These are phyloP conservation scores for Claviceps maximensis DNA, from an alignment of 2,329 filamentous ascomycete genomes.

Conservation along the genomic window DNA sequence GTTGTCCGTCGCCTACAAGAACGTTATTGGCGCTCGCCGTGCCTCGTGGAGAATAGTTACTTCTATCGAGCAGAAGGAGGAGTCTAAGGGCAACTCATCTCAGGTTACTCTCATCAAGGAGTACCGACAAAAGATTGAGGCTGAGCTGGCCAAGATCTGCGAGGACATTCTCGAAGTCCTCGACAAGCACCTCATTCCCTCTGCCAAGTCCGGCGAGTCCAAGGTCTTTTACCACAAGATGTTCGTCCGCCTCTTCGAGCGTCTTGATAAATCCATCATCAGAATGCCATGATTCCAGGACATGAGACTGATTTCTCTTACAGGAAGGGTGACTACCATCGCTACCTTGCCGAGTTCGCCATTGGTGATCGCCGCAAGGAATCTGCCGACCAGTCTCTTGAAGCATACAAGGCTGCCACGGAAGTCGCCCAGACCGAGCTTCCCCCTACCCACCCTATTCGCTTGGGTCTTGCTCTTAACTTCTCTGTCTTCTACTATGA, in stretches of 20 bases:
- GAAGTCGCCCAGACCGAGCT: slow-evolving; percentile 97
- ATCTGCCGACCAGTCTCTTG: slow-evolving; percentile 84
- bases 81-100: slow-evolving; percentile 91
- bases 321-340: slow-evolving; percentile 99
- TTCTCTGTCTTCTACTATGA: slow-evolving; percentile 99
- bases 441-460: slow-evolving; percentile 94
- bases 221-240: slow-evolving; percentile 99
- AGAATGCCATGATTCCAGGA: neutral
- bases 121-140: slow-evolving; percentile 97
- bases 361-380: slow-evolving; percentile 89
- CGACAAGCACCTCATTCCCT: slow-evolving; percentile 86
- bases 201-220: slow-evolving; percentile 88
- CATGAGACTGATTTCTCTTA: slow-evolving; percentile 5
- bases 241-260: slow-evolving; percentile 30
- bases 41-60: slow-evolving; percentile 97
- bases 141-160: slow-evolving; percentile 93
- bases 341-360: slow-evolving; percentile 95
- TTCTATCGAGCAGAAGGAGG: slow-evolving; percentile 98
- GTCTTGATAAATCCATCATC: neutral
- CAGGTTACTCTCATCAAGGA: slow-evolving; percentile 91
- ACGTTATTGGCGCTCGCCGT: slow-evolving; percentile 92
- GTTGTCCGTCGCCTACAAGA: slow-evolving; percentile 96
- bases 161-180: slow-evolving; percentile 93
- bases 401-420: slow-evolving; percentile 94
- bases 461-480: slow-evolving; percentile 92